Percentiles rank a stretch among this genome's conserved stretches.
Conservation (phyloP, 768 basidiomycete species). For the Lactifluus subvellereus region DNA sequence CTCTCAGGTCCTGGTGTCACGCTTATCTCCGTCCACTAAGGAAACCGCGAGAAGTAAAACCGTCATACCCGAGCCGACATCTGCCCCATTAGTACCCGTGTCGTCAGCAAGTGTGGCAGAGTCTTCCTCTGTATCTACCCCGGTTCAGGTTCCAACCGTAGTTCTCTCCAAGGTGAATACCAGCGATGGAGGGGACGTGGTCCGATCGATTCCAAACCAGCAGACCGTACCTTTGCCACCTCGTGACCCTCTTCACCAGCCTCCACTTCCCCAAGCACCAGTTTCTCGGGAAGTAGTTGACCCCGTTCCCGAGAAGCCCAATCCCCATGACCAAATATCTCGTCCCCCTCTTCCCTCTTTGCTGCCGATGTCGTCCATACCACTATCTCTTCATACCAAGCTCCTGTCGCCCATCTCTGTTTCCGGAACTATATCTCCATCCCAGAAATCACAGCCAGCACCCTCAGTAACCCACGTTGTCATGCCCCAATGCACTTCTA, state of each 20-base stretch:
- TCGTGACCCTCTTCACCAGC: not conserved
- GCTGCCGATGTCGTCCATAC: not conserved
- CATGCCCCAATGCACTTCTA: not conserved
- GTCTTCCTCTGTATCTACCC: not conserved
- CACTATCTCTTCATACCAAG: not conserved
- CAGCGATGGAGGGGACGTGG: not conserved
- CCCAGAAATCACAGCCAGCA: not conserved
- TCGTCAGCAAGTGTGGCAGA: not conserved
- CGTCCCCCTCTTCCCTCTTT: not conserved
- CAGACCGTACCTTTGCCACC: not conserved
- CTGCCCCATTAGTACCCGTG: not conserved
- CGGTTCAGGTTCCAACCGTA: not conserved
- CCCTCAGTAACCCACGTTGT: not conserved
- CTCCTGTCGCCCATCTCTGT: not conserved
- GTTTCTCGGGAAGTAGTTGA: not conserved
- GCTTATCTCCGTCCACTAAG: not conserved
- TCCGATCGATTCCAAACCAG: not conserved
- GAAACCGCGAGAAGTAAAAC: not conserved
- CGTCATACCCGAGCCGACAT: not conserved
- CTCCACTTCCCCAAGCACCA: not conserved
- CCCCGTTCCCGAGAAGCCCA: not conserved
- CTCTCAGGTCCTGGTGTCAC: not conserved
- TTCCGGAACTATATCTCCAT: not conserved
- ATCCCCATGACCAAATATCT: not conserved
- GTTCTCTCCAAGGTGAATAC: not conserved